Evolutionary conservation across 2,329 filamentous ascomycete species (phyloP).

Genomic region (Sporothrix brunneoviolacea): DNA sequence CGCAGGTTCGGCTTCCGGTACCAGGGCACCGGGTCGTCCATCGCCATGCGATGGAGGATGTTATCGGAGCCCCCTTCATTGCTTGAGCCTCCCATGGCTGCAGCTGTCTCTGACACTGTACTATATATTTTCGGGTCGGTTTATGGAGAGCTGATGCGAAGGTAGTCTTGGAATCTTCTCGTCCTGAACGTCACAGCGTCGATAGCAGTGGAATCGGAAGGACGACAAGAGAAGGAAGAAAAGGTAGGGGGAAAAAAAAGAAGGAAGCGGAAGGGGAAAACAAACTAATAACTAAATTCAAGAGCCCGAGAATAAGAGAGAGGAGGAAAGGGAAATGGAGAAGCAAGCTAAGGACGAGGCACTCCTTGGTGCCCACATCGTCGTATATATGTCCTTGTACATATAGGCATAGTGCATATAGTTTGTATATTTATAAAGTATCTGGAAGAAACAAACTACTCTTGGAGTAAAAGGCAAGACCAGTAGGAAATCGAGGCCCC

Average conservation of each 20-base stretch:
- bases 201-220: not conserved
- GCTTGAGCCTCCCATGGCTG: constrained; percentile 11
- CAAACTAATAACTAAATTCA: constrained; percentile 3
- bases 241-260: not conserved
- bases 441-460: constrained; percentile 2
- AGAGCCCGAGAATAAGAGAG: not conserved
- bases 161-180: not conserved
- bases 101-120: not conserved
- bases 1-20: constrained; percentile 51
- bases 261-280: not conserved
- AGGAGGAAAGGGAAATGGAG: not conserved
- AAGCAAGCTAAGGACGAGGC: not conserved
- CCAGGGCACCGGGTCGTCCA: constrained; percentile 39
- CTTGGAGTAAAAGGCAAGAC: not conserved
- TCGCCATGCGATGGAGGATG: constrained; percentile 34
- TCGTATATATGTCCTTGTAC: not conserved
- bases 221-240: not conserved
- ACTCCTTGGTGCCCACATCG: not conserved
- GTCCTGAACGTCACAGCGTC: not conserved
- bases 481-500: not conserved
- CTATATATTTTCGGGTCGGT: not conserved
- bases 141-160: no score
- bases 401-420: constrained; percentile 5
- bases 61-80: constrained; percentile 15
- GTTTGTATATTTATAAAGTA: not conserved